Evolutionary conservation across 1,139 yeast genomes (phyloP), one percentile per base, ranked within the genome.

Genomic region (Torulaspora globosa): DNA sequence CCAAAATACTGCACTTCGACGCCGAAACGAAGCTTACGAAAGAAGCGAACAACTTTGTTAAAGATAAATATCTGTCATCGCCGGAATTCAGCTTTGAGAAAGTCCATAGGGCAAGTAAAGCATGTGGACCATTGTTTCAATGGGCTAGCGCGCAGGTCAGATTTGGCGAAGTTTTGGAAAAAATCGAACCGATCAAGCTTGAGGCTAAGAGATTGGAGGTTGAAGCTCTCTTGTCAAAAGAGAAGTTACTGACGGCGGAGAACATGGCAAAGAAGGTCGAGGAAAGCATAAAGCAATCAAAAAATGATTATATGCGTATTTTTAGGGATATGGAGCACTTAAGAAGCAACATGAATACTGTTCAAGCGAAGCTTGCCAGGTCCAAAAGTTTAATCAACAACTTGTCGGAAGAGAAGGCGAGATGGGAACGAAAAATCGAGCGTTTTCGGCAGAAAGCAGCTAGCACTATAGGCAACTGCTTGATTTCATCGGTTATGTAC

Each of bases 81-180:
- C 76, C 82, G 0, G 84, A 79, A 44, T 90, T 76, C 59, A 87
- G 77, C 38, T 84, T 70, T 58, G 92, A 84, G 44, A 69, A 84
- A 0, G 96, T 87, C 0, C 80, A 86, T 58, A 72, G 97, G 42
- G 97, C 97, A 2, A 84, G 95, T 67, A 88, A 86, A 60, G 97
- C 97, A 0, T 89, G 97, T 70, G 97, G 97, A 0, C 98, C 98
- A 0, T 70, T 92, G 40, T 64, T 86, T 24, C 83, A 82, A 52
- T 92, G 98, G 98, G 94, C 89, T 0, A 74, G 75, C 49, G 97
- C 97, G 0, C 97, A 92, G 54, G 72, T 89, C 19, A 70, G 74
- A 5, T 90, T 84, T 59, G 78, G 94, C 0, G 63, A 76, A 3
- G 84, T 88, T 31, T 68, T 88, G 37, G 83, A 84, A 38, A 75